Evolutionary conservation across 2,329 filamentous ascomycete species (phyloP), one percentile per base, ranked within the genome.

Genomic region (Epichloe aotearoae): DNA sequence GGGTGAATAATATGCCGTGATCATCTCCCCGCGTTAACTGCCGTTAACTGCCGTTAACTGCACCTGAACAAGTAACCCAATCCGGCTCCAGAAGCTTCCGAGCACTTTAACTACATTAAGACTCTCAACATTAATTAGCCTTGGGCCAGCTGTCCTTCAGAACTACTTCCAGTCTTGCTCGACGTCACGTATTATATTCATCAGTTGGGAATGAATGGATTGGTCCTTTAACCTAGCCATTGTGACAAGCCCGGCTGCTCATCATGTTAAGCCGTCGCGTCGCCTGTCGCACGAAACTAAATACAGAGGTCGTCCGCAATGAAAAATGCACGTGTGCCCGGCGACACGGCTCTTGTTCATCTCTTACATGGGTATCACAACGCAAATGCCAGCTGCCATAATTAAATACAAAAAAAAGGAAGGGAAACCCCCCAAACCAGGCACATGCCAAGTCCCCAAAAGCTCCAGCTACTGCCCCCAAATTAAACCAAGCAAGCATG

Each of bases 331-430:
- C 17, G n/a, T 37, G 37, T 19, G 30, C 3, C 2, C 14, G 36
- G 6, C n/a, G 11, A 41, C n/a, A 38, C n/a, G 15, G 11, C 26
- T 42, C 19, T 33, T 34, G 20, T 14, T 19, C 1, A 23, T 45
- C 49, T 46, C 39, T 36, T 49, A 48, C 42, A 46, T 23, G 43
- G 47, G 43, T 52, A 50, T 50, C 51, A 45, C 34, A 48, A 19
- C 17, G 43, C 38, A 46, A 49, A 46, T 34, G 38, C 20, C 39
- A 17, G 11, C 20, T 42, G 36, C 36, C n/a, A 46, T 14, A 3
- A 19, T 19, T 8, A n/a, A 38, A 38, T 6, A 38, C 15, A 23
- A n/a, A 36, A 23, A 23, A 42, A n/a, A 12, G 36, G 10, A 17
- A 42, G 17, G 39, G 4, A 7, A 46, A 30, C 19, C 23, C 6